Conservation (phyloP, 2,329 filamentous ascomycete genomes). For the Aspergillus viridinutans region DNA sequence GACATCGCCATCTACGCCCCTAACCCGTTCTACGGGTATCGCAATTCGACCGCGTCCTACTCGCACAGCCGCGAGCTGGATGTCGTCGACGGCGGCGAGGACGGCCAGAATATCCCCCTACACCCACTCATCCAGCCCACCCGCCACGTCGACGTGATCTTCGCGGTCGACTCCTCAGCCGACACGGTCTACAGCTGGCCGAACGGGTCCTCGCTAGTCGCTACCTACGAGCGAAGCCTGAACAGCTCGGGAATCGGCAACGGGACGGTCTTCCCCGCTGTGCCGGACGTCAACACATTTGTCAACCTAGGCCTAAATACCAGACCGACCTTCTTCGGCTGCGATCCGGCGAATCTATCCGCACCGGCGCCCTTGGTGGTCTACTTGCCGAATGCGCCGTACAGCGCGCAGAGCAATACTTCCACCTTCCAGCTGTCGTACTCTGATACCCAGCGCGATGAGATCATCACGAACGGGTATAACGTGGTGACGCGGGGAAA, state of each 20-base stretch:
- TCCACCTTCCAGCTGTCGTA: constrained; percentile 70
- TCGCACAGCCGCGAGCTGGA: constrained; percentile 55
- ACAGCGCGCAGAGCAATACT: constrained; percentile 70
- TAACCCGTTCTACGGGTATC: constrained; percentile 70
- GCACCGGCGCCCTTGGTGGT: constrained; percentile 56
- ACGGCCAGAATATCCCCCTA: constrained; percentile 73
- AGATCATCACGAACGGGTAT: constrained; percentile 81
- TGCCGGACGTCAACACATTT: constrained; percentile 74
- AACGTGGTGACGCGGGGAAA: constrained; percentile 80
- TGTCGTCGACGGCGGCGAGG: constrained; percentile 74
- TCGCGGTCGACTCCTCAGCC: constrained; percentile 73
- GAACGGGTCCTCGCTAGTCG: constrained; percentile 70
- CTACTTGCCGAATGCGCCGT: constrained; percentile 84
- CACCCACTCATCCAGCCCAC: constrained; percentile 70
- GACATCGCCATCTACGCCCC: constrained; percentile 72
- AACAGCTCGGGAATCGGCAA: constrained; percentile 56
- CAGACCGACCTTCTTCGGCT: constrained; percentile 76
- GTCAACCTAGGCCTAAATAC: constrained; percentile 71
- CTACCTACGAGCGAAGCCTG: constrained; percentile 66
- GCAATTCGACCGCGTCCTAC: constrained; percentile 56
- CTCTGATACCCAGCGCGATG: constrained; percentile 63
- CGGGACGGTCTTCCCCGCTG: constrained; percentile 64
- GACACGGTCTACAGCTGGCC: constrained; percentile 69
- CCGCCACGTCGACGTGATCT: constrained; percentile 74
- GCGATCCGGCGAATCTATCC: constrained; percentile 51